Base-by-base conservation (phyloP, 495 filamentous ascomycete genomes). In the Rhizodiscina lignyota region DNA sequence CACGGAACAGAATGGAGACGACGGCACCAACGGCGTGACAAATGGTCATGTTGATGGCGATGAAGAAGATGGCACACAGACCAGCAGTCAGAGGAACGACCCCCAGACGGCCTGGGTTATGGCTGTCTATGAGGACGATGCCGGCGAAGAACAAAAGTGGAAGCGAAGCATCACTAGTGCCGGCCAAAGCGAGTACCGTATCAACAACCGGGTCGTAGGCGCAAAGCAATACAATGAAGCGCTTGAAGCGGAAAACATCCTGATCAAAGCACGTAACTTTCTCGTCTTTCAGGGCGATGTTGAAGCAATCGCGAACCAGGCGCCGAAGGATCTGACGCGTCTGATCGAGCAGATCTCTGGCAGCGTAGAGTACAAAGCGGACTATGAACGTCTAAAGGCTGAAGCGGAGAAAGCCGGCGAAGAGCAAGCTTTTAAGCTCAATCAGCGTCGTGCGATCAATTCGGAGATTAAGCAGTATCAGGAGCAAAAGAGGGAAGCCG, bases 211-310 rank as follows among this genome's bases (percentile, higher is more conserved):
- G 22, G 66, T 79, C 29, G 91, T 96, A 20, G 82, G 76, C 3
- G 85, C 86, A 6, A 75, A 79, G 46, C 76, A 91, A 49, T 99
- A 96, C 66, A 96, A 96, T 52, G 78, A 86, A 35, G 79, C 80
- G 3, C 63, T 99, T 31, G 89, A 96, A 55, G 67, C 73, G 24
- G 86, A 99, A 53, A 94, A 93, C 44, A 99, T 99, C 40, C 59
- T 96, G 47, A 93, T 99, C 59, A 94, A 92, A 54, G 89, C 89
- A 22, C 77, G 89, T 39, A 96, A 96, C 54, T 99, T 96, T 56
- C 67, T 99, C 0, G 89, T 99, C 19, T 96, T 96, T 57, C 89
- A 99, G 55, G 89, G 89, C 35, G 89, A 99, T 52, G 89, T 99
- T 29, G 89, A 99, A 58, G 77, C 83, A n/a, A 94, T 99, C 44